These are phyloP conservation scores for Pleurotus pulmonarius DNA, from an alignment of 768 basidiomycete species.

Conservation along the genomic window DNA sequence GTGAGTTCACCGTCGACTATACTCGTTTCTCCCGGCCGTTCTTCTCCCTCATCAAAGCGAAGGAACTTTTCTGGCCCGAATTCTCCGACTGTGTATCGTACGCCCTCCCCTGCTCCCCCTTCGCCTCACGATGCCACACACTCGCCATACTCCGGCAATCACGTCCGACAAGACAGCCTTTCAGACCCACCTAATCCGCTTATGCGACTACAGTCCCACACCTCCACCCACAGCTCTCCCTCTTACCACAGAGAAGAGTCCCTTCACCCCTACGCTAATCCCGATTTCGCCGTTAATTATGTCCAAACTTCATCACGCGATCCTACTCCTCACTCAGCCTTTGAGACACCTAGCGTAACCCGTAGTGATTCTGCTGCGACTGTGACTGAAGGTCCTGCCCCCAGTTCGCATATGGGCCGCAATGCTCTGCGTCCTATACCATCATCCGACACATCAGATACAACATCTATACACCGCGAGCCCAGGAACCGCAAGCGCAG, in stretches of 20 bases:
- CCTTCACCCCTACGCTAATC: conserved; percentile 79
- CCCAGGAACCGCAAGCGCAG: conserved; percentile 17
- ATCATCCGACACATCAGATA: conserved; percentile 29
- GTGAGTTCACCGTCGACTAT: conserved; percentile 58
- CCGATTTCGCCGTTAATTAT: conserved; percentile 51
- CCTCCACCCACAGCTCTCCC: conserved; percentile 9
- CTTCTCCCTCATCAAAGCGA: conserved; percentile 25
- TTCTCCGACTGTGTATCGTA: conserved; percentile 25
- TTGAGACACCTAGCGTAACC: conserved; percentile 25
- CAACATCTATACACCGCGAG: conserved; percentile 18
- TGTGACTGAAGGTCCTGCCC: conserved; percentile 37
- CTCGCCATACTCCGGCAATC: conserved; percentile 16
- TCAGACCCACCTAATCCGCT: conserved; percentile 4
- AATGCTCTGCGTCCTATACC: conserved; percentile 26
- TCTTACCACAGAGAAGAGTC: conserved; percentile 31
- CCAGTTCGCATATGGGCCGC: conserved; percentile 26
- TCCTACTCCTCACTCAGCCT: conserved; percentile 21
- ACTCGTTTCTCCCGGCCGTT: conserved; percentile 28
- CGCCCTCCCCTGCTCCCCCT: conserved; percentile 20
- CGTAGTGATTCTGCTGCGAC: conserved; percentile 53
- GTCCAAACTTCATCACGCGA: conserved; percentile 16
- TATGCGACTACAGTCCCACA: background rate
- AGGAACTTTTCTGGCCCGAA: conserved; percentile 34
- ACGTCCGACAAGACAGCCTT: conserved; percentile 5
- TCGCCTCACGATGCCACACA: conserved; percentile 17